Conservation (phyloP, 1,284 basidiomycete genomes). For the Trametes versicolor region DNA sequence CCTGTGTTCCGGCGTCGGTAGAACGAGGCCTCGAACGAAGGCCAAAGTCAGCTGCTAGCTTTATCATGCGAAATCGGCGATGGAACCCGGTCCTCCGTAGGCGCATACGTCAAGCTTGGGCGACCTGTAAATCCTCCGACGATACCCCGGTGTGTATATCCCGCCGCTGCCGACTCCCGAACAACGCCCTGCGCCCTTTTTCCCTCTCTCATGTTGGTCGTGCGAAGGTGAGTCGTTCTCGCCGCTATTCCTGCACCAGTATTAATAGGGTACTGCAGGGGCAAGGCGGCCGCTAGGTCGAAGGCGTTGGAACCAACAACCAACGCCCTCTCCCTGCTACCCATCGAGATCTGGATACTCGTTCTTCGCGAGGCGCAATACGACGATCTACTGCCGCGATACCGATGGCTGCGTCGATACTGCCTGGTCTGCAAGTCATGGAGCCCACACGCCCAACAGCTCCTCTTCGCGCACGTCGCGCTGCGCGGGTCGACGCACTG, state of each 20-base stretch:
- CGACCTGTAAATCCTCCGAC: neutral
- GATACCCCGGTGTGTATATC: neutral
- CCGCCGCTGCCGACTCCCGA: neutral
- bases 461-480: constrained; percentile 63
- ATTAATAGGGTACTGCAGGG: neutral
- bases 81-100: constrained; percentile 3
- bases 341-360: constrained; percentile 24
- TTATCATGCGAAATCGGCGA: neutral
- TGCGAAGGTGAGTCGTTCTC: neutral
- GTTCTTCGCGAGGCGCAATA: constrained; percentile 28
- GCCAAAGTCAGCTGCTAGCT: constrained; percentile 4
- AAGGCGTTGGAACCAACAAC: neutral
- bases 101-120: neutral
- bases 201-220: constrained; percentile 4
- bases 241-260: neutral
- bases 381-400: constrained; percentile 29
- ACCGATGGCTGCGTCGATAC: constrained; percentile 55
- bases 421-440: constrained; percentile 68
- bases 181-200: neutral
- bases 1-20: neutral
- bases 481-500: constrained; percentile 46
- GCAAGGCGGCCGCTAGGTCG: constrained; percentile 1
- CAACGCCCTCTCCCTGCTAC: constrained; percentile 6
- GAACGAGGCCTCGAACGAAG: neutral
- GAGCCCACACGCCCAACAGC: constrained; percentile 64